Percentiles rank a stretch among this genome's conserved stretches.
Conservation (phyloP, 768 basidiomycete species). For the Amanita rubescens region DNA sequence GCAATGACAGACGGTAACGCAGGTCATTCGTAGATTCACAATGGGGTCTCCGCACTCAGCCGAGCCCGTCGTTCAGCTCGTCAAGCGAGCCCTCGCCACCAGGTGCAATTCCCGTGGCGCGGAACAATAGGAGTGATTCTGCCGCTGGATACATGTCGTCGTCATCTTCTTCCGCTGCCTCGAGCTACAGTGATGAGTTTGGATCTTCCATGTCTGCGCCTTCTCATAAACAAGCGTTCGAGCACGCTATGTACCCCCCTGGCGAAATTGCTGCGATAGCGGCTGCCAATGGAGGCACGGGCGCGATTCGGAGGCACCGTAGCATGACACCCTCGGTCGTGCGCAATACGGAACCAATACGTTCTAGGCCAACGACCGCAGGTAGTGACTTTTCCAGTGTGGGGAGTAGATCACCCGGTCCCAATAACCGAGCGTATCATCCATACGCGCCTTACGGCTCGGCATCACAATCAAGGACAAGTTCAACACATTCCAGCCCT, state of each 20-base stretch:
- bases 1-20: conserved; percentile 14
- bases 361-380: conserved; percentile 38
- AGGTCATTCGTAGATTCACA: conserved; percentile 23
- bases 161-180: conserved; percentile 23
- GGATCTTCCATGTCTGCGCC: conserved; percentile 57
- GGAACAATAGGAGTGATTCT: conserved; percentile 20
- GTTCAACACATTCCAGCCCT: conserved; percentile 41
- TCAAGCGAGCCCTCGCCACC: conserved; percentile 31
- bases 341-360: conserved; percentile 42
- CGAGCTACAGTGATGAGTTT: conserved; percentile 30
- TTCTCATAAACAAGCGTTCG: conserved; percentile 61
- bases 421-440: conserved; percentile 45
- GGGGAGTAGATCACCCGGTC: conserved; percentile 26
- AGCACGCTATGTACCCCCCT: conserved; percentile 44
- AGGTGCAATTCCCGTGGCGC: conserved; percentile 16
- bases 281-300: conserved; percentile 28
- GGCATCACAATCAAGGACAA: conserved; percentile 25
- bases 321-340: conserved; percentile 69
- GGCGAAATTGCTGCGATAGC: conserved; percentile 22
- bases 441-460: conserved; percentile 41
- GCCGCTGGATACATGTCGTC: conserved; percentile 21
- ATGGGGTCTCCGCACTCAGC: conserved; percentile 33
- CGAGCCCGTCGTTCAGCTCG: conserved; percentile 35
- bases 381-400: conserved; percentile 28
- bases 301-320: conserved; percentile 62